Conservation (phyloP, 108 stramenopile genomes). For the Pseudonitzschia multistriata region DNA sequence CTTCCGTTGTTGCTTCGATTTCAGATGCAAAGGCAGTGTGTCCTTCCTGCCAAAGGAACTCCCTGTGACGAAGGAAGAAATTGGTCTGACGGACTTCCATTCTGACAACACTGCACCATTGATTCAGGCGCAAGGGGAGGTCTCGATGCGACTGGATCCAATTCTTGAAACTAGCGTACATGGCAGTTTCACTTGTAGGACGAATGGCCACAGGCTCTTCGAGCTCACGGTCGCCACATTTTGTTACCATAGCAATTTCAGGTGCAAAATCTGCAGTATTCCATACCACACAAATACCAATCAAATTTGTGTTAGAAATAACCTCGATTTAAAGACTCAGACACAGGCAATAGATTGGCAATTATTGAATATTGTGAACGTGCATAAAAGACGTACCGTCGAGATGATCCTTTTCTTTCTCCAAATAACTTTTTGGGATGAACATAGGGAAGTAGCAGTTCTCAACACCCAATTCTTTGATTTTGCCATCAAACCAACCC, state of each 20-base stretch:
- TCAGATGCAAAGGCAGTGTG: constrained; percentile 94
- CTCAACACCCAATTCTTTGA: constrained; percentile 81
- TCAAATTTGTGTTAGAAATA: background rate
- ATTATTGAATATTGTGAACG: background rate
- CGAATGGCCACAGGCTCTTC: constrained; percentile 94
- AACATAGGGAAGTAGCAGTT: constrained; percentile 97
- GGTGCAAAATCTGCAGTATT: constrained; percentile 86
- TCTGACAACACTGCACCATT: constrained; percentile 96
- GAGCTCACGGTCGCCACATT: constrained; percentile 76
- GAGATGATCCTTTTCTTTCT: constrained; percentile 95
- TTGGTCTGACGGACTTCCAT: constrained; percentile 99
- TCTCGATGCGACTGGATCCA: constrained; percentile 89
- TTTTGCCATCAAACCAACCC: constrained; percentile 83
- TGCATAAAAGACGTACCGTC: constrained; percentile 20
- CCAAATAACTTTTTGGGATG: constrained; percentile 81
- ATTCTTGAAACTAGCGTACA: constrained; percentile 93
- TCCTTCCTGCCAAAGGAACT: constrained; percentile 99
- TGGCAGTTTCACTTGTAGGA: constrained; percentile 95
- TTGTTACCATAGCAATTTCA: constrained; percentile 95
- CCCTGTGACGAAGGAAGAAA: constrained; percentile 91
- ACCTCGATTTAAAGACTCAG: no score
- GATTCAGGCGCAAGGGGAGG: constrained; percentile 94
- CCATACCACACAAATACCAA: constrained; percentile 13
- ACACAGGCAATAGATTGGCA: no score
- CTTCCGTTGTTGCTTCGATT: constrained; percentile 93